phyloP scores from a whole-genome alignment of 2,329 filamentous ascomycete genomes.

The Ophiostoma sp. region DNA sequence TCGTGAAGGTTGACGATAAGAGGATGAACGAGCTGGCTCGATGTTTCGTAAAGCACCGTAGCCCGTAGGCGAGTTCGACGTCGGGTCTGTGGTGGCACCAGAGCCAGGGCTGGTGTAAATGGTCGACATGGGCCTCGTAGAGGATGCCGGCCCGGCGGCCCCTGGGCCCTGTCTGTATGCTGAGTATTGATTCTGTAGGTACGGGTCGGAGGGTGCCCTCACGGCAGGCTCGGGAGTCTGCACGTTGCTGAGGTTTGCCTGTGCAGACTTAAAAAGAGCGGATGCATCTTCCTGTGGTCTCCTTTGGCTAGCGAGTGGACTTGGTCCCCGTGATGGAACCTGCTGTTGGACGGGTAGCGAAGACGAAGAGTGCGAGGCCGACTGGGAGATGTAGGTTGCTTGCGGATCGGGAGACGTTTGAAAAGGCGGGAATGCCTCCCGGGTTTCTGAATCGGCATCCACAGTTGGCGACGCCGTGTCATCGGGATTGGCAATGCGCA shows the following conservation, averaged over 20 bases:
- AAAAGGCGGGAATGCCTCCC: conserved; percentile 6
- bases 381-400: conserved; percentile 9
- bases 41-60: conserved; percentile 46
- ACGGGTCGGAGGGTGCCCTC: conserved; percentile 23
- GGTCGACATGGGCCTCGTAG: conserved; percentile 38
- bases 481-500: conserved; percentile 96
- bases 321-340: conserved; percentile 26
- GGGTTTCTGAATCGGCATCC: not conserved
- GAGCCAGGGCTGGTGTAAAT: conserved; percentile 35
- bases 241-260: conserved; percentile 33
- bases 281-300: conserved; percentile 28
- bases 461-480: conserved; percentile 43
- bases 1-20: conserved; percentile 52
- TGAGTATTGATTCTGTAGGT: conserved; percentile 28
- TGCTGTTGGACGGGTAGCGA: conserved; percentile 21
- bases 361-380: conserved; percentile 1
- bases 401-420: conserved; percentile 18
- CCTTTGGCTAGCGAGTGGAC: conserved; percentile 18
- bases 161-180: conserved; percentile 26
- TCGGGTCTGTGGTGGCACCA: conserved; percentile 37
- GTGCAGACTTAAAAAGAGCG: conserved; percentile 34
- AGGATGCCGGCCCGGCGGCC: conserved; percentile 20
- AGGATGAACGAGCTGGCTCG: conserved; percentile 59
- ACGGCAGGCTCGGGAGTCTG: conserved; percentile 27
- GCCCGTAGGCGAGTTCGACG: conserved; percentile 25